Conservation (phyloP, 345 rosid genomes). For the Geranium brycei region DNA sequence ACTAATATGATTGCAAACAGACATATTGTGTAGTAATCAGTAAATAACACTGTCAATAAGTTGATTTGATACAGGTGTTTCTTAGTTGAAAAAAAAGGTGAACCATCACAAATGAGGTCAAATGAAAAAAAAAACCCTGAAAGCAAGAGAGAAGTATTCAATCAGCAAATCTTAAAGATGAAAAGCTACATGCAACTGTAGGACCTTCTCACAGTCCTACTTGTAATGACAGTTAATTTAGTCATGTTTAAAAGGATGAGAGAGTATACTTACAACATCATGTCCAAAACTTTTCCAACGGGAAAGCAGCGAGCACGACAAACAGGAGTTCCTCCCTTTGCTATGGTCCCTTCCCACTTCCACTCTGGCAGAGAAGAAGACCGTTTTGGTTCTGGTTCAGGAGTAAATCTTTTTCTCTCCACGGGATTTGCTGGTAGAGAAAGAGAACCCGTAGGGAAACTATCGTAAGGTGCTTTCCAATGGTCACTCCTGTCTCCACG, state of each 20-base stretch:
- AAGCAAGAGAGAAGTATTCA: neutral
- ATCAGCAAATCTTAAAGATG: neutral
- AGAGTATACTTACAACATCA: constrained; percentile 55
- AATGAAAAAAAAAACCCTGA: neutral
- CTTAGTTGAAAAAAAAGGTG: neutral
- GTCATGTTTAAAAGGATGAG: neutral
- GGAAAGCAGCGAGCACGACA: constrained; percentile 91
- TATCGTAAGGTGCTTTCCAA: constrained; percentile 41
- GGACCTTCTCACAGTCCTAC: neutral
- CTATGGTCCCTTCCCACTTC: constrained; percentile 98
- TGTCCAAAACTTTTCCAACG: constrained; percentile 74
- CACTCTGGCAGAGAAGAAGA: constrained; percentile 51
- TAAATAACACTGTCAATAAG: no score
- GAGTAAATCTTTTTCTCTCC: constrained; percentile 48
- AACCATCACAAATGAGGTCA: no score
- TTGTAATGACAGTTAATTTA: neutral
- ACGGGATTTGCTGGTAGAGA: constrained; percentile 25
- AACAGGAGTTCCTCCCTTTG: constrained; percentile 85
- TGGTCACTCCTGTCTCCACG: constrained; percentile 34
- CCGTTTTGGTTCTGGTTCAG: constrained; percentile 36
- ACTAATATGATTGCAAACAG: no score
- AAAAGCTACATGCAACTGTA: neutral
- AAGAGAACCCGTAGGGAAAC: constrained; percentile 29
- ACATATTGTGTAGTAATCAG: no score
- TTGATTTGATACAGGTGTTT: no score